Evolutionary conservation across 2,329 filamentous ascomycete species (phyloP).

Genomic region (Diaporthe sp.): DNA sequence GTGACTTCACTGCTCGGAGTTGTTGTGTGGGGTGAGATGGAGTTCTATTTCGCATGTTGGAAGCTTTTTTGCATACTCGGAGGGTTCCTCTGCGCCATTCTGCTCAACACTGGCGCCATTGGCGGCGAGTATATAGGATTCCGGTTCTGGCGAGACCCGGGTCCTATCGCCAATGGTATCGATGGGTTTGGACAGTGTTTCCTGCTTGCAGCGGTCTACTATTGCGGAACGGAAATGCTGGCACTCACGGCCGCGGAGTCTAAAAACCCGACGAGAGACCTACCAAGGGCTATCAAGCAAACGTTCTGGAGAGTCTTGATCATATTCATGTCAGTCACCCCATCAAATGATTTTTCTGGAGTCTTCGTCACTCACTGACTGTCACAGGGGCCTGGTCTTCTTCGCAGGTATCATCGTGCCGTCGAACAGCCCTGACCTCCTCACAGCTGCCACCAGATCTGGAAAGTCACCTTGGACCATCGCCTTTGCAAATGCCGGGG

Average conservation of each 20-base stretch:
- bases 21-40: constrained; percentile 51
- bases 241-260: constrained; percentile 54
- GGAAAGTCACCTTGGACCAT: constrained; percentile 51
- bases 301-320: constrained; percentile 51
- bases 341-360: no score
- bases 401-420: constrained; percentile 52
- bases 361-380: neutral
- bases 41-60: constrained; percentile 51
- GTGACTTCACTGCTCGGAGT: constrained; percentile 53
- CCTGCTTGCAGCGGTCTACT: constrained; percentile 54
- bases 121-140: constrained; percentile 54
- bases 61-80: constrained; percentile 52
- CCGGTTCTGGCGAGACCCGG: constrained; percentile 51
- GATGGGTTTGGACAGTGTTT: constrained; percentile 54
- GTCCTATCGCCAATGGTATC: constrained; percentile 52
- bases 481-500: constrained; percentile 49
- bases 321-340: constrained; percentile 45
- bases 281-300: constrained; percentile 50
- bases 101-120: constrained; percentile 53
- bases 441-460: constrained; percentile 50
- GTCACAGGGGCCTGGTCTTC: constrained; percentile 48
- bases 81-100: constrained; percentile 51
- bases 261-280: constrained; percentile 49
- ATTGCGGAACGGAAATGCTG: constrained; percentile 54
- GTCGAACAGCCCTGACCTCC: constrained; percentile 52